Percentiles rank a stretch among this genome's conserved stretches.
Evolutionary conservation across 768 basidiomycete species (phyloP).

Genomic region (Hebeloma cylindrosporum): DNA sequence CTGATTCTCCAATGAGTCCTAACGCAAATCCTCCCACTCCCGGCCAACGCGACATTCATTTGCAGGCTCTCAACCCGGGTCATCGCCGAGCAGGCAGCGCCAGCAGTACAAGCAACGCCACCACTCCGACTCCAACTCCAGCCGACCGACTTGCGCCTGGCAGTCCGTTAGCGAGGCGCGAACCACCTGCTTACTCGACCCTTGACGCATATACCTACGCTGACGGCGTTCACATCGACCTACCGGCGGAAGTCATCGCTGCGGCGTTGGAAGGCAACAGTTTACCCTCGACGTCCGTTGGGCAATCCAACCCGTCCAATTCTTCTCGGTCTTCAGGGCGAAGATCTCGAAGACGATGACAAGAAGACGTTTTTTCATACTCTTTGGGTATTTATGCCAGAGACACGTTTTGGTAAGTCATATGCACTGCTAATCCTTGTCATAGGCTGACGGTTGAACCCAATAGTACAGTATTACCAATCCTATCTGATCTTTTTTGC

Average conservation of each 20-base stretch:
- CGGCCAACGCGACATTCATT: slow-evolving; percentile 76
- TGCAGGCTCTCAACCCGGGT: slow-evolving; percentile 56
- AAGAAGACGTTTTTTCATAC: slow-evolving; percentile 9
- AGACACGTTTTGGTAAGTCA: slow-evolving; percentile 30
- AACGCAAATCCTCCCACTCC: slow-evolving; percentile 84
- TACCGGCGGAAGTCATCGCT: slow-evolving; percentile 90
- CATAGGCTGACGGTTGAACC: slow-evolving; percentile 7
- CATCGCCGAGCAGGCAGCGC: slow-evolving; percentile 40
- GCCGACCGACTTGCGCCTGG: slow-evolving; percentile 30
- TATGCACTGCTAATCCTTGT: slow-evolving; percentile 7
- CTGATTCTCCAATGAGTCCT: slow-evolving; percentile 75
- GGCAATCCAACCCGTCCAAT: slow-evolving; percentile 44
- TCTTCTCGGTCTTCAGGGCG: slow-evolving; percentile 49
- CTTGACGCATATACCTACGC: slow-evolving; percentile 80
- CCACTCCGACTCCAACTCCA: slow-evolving; percentile 11
- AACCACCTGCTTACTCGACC: slow-evolving; percentile 89
- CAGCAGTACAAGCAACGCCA: slow-evolving; percentile 7
- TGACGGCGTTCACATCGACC: slow-evolving; percentile 90
- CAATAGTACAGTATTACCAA: slow-evolving; percentile 18
- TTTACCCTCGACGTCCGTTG: slow-evolving; percentile 59
- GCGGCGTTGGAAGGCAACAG: slow-evolving; percentile 79
- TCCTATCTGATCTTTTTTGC: slow-evolving; percentile 15
- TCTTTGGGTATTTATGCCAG: slow-evolving; percentile 23
- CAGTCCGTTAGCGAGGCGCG: slow-evolving; percentile 48
- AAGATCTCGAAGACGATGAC: slow-evolving; percentile 53